Percentiles rank a stretch among this genome's conserved stretches.
These are phyloP conservation scores for Ophiostoma ips DNA, from an alignment of 2,329 filamentous ascomycete genomes.

Conservation along the genomic window DNA sequence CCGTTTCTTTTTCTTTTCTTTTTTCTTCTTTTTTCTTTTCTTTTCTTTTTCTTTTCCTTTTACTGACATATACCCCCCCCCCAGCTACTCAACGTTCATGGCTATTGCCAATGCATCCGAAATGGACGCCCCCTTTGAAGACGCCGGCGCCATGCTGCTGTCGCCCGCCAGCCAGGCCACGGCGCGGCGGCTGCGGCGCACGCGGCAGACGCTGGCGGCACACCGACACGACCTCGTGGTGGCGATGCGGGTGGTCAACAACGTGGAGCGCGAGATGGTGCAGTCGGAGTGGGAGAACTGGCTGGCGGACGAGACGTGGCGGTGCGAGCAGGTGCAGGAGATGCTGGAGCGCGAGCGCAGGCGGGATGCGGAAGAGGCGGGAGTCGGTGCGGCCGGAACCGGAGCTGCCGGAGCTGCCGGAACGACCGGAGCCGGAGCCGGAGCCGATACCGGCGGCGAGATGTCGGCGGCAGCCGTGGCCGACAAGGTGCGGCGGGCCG, in stretches of 20 bases:
- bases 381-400: too few relatives aligned
- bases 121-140: conserved; percentile 41
- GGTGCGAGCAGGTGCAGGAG: conserved; percentile 51
- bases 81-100: conserved; percentile 42
- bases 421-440: too few relatives aligned
- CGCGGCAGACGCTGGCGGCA: conserved; percentile 67
- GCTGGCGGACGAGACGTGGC: conserved; percentile 63
- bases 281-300: conserved; percentile 88
- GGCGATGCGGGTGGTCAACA: conserved; percentile 79
- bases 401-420: too few relatives aligned
- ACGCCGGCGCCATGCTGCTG: conserved; percentile 33
- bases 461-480: too few relatives aligned
- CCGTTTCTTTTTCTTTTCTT: too few relatives aligned
- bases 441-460: too few relatives aligned
- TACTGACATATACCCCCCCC: too few relatives aligned
- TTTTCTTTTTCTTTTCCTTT: too few relatives aligned
- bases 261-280: conserved; percentile 73
- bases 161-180: conserved; percentile 37
- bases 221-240: conserved; percentile 87
- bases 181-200: conserved; percentile 55
- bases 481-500: conserved; percentile 5
- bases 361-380: too few relatives aligned
- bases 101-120: conserved; percentile 43
- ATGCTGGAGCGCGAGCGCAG: conserved; percentile 23
- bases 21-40: too few relatives aligned